Conservation (phyloP, 345 rosid species). For the Salix dunnii region DNA sequence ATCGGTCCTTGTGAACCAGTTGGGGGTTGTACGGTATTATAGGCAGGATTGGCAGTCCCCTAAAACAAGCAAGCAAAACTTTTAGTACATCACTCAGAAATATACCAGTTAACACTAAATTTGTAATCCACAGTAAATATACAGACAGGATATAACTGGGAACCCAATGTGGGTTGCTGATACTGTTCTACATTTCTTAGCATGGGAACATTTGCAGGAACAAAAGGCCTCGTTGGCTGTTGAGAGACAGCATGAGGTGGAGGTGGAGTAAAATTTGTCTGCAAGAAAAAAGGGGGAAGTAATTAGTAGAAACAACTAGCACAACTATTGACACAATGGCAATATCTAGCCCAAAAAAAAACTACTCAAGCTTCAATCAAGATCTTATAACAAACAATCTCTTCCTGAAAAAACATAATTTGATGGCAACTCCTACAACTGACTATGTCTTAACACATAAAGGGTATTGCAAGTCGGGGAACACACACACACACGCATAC, state of each 20-base stretch:
- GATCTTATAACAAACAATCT: neutral
- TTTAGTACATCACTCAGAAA: conserved; percentile 6
- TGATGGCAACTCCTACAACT: neutral
- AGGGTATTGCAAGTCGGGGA: neutral
- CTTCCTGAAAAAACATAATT: neutral
- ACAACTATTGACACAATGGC: neutral
- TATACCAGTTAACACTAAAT: conserved; percentile 4
- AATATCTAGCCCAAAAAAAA: neutral
- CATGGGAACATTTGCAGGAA: conserved; percentile 75
- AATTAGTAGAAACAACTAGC: neutral
- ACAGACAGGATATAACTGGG: conserved; percentile 85
- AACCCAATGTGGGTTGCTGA: conserved; percentile 67
- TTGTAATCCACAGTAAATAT: conserved; percentile 3
- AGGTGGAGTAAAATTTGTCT: conserved; percentile 43
- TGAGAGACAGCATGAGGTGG: conserved; percentile 47
- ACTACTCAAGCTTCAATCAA: neutral
- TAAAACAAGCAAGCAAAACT: conserved; percentile 31
- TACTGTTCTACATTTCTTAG: conserved; percentile 78
- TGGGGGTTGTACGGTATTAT: conserved; percentile 50
- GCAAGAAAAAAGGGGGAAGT: neutral
- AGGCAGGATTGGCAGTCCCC: conserved; percentile 55
- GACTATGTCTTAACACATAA: neutral
- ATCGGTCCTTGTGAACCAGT: conserved; percentile 49
- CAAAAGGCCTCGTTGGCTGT: conserved; percentile 62
- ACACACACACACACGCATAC: neutral